These are phyloP conservation scores for Sequoia sempervirens DNA, from an alignment of 75 land plant genomes.

Conservation along the genomic window DNA sequence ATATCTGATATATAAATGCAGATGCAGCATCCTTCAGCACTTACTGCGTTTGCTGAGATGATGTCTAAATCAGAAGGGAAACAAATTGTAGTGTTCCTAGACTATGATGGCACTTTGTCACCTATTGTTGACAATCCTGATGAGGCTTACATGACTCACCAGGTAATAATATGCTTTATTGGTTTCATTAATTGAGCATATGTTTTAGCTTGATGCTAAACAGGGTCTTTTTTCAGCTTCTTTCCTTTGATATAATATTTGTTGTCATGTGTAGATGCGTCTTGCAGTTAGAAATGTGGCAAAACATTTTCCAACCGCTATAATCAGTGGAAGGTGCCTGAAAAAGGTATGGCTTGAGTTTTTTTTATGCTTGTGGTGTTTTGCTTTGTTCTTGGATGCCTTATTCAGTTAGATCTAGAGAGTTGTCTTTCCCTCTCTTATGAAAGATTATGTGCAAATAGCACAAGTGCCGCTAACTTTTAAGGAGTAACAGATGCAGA, in stretches of 20 bases:
- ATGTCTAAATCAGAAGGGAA: constrained; percentile 42
- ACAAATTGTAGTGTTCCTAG: constrained; percentile 64
- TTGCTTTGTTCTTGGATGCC: background rate
- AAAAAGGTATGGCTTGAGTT: constrained; percentile 45
- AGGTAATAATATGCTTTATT: constrained; percentile 23
- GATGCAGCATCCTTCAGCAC: constrained; percentile 66
- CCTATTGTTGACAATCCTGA: constrained; percentile 82
- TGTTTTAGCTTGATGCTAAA: background rate
- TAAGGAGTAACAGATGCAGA: background rate
- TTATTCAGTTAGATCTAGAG: background rate
- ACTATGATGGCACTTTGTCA: constrained; percentile 74
- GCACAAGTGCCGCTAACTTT: background rate
- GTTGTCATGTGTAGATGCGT: constrained; percentile 49
- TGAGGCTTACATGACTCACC: constrained; percentile 59
- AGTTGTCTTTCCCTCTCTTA: background rate
- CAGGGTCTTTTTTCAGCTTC: background rate
- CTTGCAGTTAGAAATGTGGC: constrained; percentile 52
- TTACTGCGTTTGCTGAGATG: constrained; percentile 43
- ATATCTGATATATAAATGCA: constrained; percentile 14
- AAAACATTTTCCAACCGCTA: constrained; percentile 66
- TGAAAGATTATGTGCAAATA: background rate
- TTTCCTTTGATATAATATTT: background rate
- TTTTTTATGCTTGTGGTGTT: background rate
- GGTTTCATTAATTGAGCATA: background rate
- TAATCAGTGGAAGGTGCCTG: constrained; percentile 64